Evolutionary conservation across 1,284 basidiomycete species (phyloP).

Genomic region (Neolentinus lepideus): DNA sequence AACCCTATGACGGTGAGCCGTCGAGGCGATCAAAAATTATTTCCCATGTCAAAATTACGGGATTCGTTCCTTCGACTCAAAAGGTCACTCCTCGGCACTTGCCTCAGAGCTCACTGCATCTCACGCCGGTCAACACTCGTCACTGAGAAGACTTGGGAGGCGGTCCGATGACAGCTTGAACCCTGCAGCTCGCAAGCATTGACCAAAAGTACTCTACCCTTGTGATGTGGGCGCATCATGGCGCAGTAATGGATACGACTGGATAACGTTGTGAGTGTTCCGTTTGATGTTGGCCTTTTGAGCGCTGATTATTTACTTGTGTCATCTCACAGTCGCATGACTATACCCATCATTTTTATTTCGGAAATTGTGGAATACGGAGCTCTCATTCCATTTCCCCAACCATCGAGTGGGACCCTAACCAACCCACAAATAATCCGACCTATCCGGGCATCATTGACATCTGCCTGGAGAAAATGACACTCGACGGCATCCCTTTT

Average conservation of each 20-base stretch:
- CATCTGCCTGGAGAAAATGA: not conserved
- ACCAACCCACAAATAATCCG: not conserved
- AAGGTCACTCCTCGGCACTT: not conserved
- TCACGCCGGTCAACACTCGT: not conserved
- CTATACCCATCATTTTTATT: not conserved
- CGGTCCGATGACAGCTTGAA: not conserved
- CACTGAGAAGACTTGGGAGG: not conserved
- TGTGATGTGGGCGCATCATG: not conserved
- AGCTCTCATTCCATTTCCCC: not conserved
- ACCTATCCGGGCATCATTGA: not conserved
- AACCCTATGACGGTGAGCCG: not conserved
- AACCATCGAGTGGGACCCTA: not conserved
- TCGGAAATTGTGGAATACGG: not conserved
- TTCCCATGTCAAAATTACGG: not conserved
- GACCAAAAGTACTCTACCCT: not conserved
- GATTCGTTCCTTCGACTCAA: not conserved
- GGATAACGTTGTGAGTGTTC: not conserved
- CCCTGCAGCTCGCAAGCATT: too few species aligned
- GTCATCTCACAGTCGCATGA: not conserved
- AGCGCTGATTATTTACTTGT: not conserved
- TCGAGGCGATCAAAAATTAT: not conserved
- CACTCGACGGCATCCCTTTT: not conserved
- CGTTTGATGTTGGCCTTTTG: not conserved
- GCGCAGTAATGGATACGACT: not conserved
- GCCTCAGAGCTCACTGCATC: not conserved